Base-by-base conservation (phyloP, 2,329 filamentous ascomycete species). In the Canariomyces notabilis region DNA sequence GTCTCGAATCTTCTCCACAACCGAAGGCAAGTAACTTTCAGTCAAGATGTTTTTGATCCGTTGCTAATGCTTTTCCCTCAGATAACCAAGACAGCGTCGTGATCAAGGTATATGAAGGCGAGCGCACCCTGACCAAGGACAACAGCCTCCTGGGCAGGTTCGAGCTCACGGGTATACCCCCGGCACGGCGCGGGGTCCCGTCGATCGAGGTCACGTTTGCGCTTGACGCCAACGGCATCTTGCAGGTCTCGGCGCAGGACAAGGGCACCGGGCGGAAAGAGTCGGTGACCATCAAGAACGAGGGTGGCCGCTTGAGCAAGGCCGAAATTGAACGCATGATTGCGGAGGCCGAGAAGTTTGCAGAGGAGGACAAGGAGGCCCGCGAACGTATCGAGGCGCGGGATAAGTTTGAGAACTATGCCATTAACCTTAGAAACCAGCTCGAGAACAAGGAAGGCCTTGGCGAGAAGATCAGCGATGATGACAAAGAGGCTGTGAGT, bases 241-340 rank as follows among this genome's bases (percentile, higher is more conserved):
- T 98, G 58, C 91, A 94, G 79, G 93, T 98, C 54, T 88, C 87
- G 57, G 93, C 93, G 58, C 84, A 87, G 64, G 93, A 98, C 73
- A 97, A 97, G 85, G 93, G 89, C 66, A 96, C 91, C 60, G 93
- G 91, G 70, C 96, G 96, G 79, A 82, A 81, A 53, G 89, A 98
- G 77, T 88, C 85, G 52, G 96, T 98, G 70, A 96, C 90, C 59
- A 97, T 97, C 67, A 96, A 85, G 73, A 97, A 96, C 75, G 91
- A 97, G 75, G 95, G 95, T 83, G 91, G 91, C 57, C 90, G 93
- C 67, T 83, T 97, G 42, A 88, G 86, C 61, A 83, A 85, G 64
- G 91, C 96, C 58, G 93, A 98, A 71, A 98, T 98, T 60, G 89
- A 96, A 70, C 91, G 93, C 70, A 97, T 97, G 93, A 89, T 98